Evolutionary conservation across 2,329 filamentous ascomycete genomes (phyloP).

Genomic region (Clathrospora elynae): DNA sequence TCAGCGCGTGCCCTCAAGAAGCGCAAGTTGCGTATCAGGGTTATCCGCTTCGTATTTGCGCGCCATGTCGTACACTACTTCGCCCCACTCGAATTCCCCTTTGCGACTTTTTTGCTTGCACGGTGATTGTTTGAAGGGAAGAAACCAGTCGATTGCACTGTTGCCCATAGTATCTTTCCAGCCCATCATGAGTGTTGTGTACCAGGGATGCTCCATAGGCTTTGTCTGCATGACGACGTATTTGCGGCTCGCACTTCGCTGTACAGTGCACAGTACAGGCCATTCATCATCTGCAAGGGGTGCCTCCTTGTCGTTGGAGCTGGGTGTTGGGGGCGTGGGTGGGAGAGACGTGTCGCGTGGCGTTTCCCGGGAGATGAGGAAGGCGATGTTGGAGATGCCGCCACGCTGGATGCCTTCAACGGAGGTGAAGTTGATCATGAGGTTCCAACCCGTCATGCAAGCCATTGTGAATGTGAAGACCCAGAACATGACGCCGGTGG

Average conservation of each 20-base stretch:
- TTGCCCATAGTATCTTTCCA: slow-evolving; percentile 80
- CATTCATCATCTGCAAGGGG: slow-evolving; percentile 22
- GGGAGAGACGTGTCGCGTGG: slow-evolving; percentile 11
- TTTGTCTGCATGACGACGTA: slow-evolving; percentile 80
- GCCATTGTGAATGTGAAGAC: slow-evolving; percentile 84
- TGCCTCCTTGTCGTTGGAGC: not conserved
- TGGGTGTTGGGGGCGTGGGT: slow-evolving; percentile 20
- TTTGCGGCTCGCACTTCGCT: slow-evolving; percentile 54
- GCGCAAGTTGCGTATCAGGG: slow-evolving; percentile 24
- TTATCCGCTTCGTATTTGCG: slow-evolving; percentile 32
- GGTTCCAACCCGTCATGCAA: slow-evolving; percentile 70
- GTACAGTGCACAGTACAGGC: slow-evolving; percentile 28
- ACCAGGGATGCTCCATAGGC: slow-evolving; percentile 82
- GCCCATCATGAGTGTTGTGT: slow-evolving; percentile 72
- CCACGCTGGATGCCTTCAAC: slow-evolving; percentile 73
- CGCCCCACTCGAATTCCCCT: slow-evolving; percentile 72
- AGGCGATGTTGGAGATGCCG: slow-evolving; percentile 72
- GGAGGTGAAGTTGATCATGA: slow-evolving; percentile 77
- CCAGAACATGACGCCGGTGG: slow-evolving; percentile 71
- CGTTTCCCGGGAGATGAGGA: slow-evolving; percentile 54
- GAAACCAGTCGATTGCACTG: slow-evolving; percentile 73
- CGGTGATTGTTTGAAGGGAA: slow-evolving; percentile 76
- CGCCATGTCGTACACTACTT: slow-evolving; percentile 56
- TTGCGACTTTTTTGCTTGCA: slow-evolving; percentile 70
- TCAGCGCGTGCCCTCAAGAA: slow-evolving; percentile 19